Evolutionary conservation across 1,284 basidiomycete genomes (phyloP).

Genomic region (Moesziomyces sp.): DNA sequence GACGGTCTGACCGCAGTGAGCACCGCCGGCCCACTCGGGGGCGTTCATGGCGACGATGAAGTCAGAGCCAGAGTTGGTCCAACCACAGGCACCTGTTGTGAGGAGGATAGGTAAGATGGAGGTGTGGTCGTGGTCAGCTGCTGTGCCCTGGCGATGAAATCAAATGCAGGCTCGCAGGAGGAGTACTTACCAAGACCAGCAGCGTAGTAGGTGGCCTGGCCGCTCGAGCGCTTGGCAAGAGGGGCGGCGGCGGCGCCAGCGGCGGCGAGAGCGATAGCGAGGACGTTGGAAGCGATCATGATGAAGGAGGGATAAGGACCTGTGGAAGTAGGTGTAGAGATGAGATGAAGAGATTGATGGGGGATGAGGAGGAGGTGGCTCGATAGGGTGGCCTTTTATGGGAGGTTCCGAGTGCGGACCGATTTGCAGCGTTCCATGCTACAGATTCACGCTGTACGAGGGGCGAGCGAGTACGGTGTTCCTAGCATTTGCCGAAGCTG

Average conservation of each 20-base stretch:
- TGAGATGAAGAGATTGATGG: conserved; percentile 1
- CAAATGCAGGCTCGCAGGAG: not conserved
- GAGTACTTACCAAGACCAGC: conserved; percentile 36
- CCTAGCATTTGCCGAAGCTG: conserved; percentile 33
- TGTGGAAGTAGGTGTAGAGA: conserved; percentile 1
- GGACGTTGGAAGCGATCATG: conserved; percentile 58
- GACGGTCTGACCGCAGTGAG: conserved; percentile 74
- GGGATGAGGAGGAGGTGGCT: not conserved
- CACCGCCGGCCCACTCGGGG: conserved; percentile 51
- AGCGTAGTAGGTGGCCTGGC: conserved; percentile 61
- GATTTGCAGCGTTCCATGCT: conserved; percentile 14
- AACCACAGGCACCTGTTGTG: conserved; percentile 35
- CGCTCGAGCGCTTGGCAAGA: conserved; percentile 43
- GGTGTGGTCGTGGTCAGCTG: not conserved
- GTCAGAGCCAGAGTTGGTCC: conserved; percentile 52
- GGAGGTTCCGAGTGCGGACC: conserved; percentile 3
- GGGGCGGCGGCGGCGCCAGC: conserved; percentile 55
- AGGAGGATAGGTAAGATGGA: not conserved
- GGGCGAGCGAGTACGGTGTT: conserved; percentile 10
- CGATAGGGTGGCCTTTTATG: conserved; percentile 24
- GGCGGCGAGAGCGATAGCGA: conserved; percentile 47
- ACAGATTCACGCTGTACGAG: conserved; percentile 8
- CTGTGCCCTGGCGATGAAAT: not conserved
- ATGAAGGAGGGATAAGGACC: conserved; percentile 13
- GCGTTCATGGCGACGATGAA: conserved; percentile 64